phyloP scores from a whole-genome alignment of 176 grass and related monocot species.

The Raddia guianensis region DNA sequence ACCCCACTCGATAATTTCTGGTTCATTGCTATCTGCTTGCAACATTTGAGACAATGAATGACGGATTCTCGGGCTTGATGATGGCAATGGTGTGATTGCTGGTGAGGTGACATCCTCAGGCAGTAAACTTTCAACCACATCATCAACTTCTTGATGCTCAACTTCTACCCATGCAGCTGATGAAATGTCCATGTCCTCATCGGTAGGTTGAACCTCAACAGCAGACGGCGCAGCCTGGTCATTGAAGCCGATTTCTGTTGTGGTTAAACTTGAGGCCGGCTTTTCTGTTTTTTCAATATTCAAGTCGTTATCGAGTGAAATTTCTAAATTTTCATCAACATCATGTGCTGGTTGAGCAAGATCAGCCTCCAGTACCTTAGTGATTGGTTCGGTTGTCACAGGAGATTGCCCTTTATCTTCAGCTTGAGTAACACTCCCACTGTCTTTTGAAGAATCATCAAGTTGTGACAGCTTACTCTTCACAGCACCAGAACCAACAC shows the following conservation, averaged over 20 bases:
- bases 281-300: slow-evolving; percentile 90
- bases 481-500: slow-evolving; percentile 42
- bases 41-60: slow-evolving; percentile 99
- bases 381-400: slow-evolving; percentile 61
- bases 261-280: slow-evolving; percentile 51
- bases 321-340: slow-evolving; percentile 83
- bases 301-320: slow-evolving; percentile 74
- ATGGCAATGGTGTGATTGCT: slow-evolving; percentile 53
- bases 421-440: slow-evolving; percentile 61
- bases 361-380: slow-evolving; percentile 85
- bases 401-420: slow-evolving; percentile 71
- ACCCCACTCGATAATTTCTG: slow-evolving; percentile 97
- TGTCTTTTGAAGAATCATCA: slow-evolving; percentile 63
- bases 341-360: slow-evolving; percentile 91
- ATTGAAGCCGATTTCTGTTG: slow-evolving; percentile 52
- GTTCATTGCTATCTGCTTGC: slow-evolving; percentile 94
- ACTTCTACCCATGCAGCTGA: slow-evolving; percentile 96
- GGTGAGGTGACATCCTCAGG: slow-evolving; percentile 47
- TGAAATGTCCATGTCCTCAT: slow-evolving; percentile 88
- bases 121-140: slow-evolving; percentile 53
- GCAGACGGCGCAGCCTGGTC: slow-evolving; percentile 48
- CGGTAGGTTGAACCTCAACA: slow-evolving; percentile 67
- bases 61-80: slow-evolving; percentile 82
- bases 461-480: slow-evolving; percentile 64
- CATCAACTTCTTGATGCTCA: slow-evolving; percentile 71